Base-by-base conservation (phyloP, 257 asterid species). In the Solanum raphanifolium region DNA sequence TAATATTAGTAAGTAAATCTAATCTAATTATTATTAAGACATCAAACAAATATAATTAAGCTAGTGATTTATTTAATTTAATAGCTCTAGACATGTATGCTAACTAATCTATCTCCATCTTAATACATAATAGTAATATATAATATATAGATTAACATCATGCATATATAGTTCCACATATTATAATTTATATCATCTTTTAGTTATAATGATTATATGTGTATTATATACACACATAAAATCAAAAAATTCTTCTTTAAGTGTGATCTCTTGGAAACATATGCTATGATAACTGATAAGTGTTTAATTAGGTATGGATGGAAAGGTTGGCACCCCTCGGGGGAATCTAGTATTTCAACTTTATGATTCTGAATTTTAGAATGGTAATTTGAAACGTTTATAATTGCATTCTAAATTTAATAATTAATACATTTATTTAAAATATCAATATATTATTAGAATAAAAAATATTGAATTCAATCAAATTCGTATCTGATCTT, bases 401-500 rank as follows among this genome's bases (percentile, higher is more conserved):
- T 5, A 5, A 2, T 11, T 5, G 2, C 5, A 9, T 9, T 60
- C 0, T 23, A 7, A 60, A 60, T 20, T 58, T 3, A 58, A 20
- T 20, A 20, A 2, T 6, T 58, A 18, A 58, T 20, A 58, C 0
- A 58, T 52, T 52, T 16, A 55, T 20, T 55, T 20, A 18, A 15
- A 48, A 18, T 55, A 6, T 55, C 0, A 55, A 55, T 18, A 2
- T 6, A 55, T 23, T 9, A 23, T 10, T 62, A 1, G 1, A 7
- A 23, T 23, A 2, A 62, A 23, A 23, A 2, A 0, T 62, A 62
- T 2, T 23, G 0, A 23, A 62, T 4, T 62, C 0, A 9, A 60
- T 2, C 0, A 0, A 60, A 21, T 60, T 58, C 3, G 3, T 58
- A 58, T 8, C 0, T 9, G 13, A 4, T 4, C 1, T 62, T 60